phyloP scores from a whole-genome alignment of 768 basidiomycete species.

The Crucibulum laeve region DNA sequence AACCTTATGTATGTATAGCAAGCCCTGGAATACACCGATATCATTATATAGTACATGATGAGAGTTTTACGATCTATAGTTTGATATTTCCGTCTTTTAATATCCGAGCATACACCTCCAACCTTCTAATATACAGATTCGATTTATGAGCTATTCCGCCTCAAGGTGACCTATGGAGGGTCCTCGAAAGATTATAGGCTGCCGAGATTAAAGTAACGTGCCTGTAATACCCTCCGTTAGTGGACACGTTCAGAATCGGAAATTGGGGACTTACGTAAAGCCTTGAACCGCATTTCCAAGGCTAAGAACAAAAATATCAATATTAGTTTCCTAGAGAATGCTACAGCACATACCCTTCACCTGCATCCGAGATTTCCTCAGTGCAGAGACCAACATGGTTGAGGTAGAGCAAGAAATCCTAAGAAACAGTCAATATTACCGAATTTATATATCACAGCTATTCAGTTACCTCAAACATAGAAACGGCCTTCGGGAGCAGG shows the following conservation, averaged over 20 bases:
- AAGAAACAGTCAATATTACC: too few relatives aligned
- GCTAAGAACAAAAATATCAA: constrained; percentile 27
- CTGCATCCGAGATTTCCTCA: constrained; percentile 81
- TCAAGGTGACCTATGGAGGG: constrained; percentile 23
- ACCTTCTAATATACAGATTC: neutral
- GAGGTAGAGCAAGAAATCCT: constrained; percentile 78
- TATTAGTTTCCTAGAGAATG: neutral
- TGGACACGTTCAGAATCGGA: neutral
- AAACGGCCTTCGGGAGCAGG: constrained; percentile 62
- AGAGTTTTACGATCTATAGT: too few relatives aligned
- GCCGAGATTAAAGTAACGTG: constrained; percentile 85
- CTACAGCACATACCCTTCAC: constrained; percentile 59
- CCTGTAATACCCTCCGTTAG: constrained; percentile 26
- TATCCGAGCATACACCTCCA: too few relatives aligned
- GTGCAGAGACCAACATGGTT: constrained; percentile 88
- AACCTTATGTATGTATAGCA: too few relatives aligned
- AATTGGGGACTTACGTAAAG: constrained; percentile 61
- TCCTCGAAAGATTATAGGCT: constrained; percentile 78
- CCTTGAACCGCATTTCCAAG: constrained; percentile 88
- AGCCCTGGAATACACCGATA: too few relatives aligned
- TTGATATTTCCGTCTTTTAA: too few relatives aligned
- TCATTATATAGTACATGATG: too few relatives aligned
- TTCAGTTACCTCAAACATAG: constrained; percentile 97
- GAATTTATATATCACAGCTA: too few relatives aligned
- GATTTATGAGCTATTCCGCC: neutral